A percentile compares a stretch with the other conserved stretches of the same genome.
These are phyloP conservation scores for Aspergillus versicolor DNA, from an alignment of 2,329 filamentous ascomycete species.

Conservation along the genomic window DNA sequence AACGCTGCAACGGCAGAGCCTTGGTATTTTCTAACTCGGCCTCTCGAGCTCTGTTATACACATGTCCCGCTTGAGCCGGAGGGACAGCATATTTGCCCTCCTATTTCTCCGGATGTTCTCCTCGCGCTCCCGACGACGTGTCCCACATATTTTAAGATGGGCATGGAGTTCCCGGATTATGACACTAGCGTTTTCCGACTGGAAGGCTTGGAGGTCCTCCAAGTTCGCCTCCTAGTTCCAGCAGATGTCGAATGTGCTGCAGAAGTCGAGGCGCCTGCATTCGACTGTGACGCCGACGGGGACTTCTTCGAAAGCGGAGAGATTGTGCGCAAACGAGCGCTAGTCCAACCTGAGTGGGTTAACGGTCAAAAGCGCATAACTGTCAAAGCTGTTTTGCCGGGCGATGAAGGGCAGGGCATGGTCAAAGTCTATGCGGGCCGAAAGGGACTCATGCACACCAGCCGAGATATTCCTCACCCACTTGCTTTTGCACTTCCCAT, in stretches of 20 bases:
- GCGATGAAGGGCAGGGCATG: slow-evolving; percentile 83
- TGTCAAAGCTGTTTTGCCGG: slow-evolving; percentile 85
- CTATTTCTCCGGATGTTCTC: slow-evolving; percentile 80
- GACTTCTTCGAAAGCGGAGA: slow-evolving; percentile 94
- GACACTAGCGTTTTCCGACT: slow-evolving; percentile 83
- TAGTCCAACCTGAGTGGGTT: slow-evolving; percentile 91
- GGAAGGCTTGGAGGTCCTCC: slow-evolving; percentile 90
- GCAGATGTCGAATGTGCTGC: slow-evolving; percentile 88
- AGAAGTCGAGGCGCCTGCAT: slow-evolving; percentile 83
- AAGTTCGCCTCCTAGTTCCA: slow-evolving; percentile 83
- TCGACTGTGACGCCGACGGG: slow-evolving; percentile 79
- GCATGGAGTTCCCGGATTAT: slow-evolving; percentile 78
- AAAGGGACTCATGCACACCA: slow-evolving; percentile 93
- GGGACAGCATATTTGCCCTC: slow-evolving; percentile 91
- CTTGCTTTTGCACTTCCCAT: slow-evolving; percentile 88
- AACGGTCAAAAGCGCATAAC: slow-evolving; percentile 86
- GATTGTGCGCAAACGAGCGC: slow-evolving; percentile 75
- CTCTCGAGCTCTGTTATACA: slow-evolving; percentile 89
- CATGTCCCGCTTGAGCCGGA: slow-evolving; percentile 84
- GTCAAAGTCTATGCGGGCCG: slow-evolving; percentile 93
- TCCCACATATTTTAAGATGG: slow-evolving; percentile 82
- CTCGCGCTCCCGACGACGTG: slow-evolving; percentile 83
- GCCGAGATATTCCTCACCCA: slow-evolving; percentile 92
- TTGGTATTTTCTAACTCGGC: slow-evolving; percentile 92
- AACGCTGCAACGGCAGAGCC: slow-evolving; percentile 70